A percentile compares a stretch with the other conserved stretches of the same genome.
These are phyloP conservation scores for Tillandsia fasciculata DNA, from an alignment of 176 grass and related monocot genomes.

Conservation along the genomic window DNA sequence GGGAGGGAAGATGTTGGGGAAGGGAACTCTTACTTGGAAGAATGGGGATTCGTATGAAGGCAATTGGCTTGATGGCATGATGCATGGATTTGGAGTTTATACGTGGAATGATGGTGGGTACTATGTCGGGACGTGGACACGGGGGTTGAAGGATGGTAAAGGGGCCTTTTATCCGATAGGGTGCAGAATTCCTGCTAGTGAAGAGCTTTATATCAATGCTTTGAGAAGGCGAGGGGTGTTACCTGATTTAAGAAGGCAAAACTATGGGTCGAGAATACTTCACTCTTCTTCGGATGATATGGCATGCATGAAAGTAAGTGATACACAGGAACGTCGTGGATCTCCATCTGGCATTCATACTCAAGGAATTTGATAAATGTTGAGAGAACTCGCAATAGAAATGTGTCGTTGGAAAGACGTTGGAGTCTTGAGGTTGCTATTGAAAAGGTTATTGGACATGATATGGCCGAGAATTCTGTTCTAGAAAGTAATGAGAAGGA, in stretches of 20 bases:
- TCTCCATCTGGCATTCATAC: conserved; percentile 2
- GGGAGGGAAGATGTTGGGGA: conserved; percentile 79
- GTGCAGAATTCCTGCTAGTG: conserved; percentile 59
- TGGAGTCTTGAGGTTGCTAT: conserved; percentile 93
- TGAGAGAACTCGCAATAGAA: conserved; percentile 33
- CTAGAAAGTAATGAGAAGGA: conserved; percentile 34
- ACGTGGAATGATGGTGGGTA: conserved; percentile 62
- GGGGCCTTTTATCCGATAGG: conserved; percentile 87
- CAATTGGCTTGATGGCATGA: conserved; percentile 82
- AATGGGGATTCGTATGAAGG: conserved; percentile 92
- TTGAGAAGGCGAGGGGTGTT: conserved; percentile 70
- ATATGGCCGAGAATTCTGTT: conserved; percentile 30
- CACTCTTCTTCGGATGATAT: conserved; percentile 71
- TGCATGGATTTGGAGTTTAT: conserved; percentile 87
- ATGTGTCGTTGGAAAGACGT: conserved; percentile 75
- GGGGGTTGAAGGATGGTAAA: conserved; percentile 92
- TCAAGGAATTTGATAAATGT: conserved; percentile 28
- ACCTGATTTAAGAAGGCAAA: conserved; percentile 63
- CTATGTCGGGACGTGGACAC: conserved; percentile 90
- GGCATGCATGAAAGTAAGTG: conserved; percentile 62
- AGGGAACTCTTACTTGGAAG: conserved; percentile 80
- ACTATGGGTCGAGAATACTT: conserved; percentile 59
- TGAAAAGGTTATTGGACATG: conserved; percentile 65
- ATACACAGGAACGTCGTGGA: conserved; percentile 19
- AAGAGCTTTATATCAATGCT: conserved; percentile 56